Percentiles rank a stretch among this genome's conserved stretches.
phyloP scores from a whole-genome alignment of 805 yeast species.

The Candida tallmaniae region DNA sequence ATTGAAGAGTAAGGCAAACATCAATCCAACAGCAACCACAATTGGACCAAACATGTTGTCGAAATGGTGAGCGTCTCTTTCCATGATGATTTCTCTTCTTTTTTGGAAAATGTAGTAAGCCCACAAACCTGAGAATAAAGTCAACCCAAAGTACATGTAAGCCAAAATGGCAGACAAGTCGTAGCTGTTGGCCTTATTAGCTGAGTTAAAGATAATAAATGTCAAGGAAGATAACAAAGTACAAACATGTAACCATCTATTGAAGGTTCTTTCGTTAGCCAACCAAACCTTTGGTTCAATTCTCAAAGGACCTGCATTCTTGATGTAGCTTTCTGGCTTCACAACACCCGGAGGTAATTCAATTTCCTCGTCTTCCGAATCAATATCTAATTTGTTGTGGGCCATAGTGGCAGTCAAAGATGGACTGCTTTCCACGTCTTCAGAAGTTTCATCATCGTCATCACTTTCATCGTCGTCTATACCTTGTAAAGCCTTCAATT shows the following conservation, averaged over 20 bases:
- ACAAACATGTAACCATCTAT: conserved; percentile 91
- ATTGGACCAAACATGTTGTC: conserved; percentile 91
- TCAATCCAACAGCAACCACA: conserved; percentile 65
- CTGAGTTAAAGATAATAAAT: conserved; percentile 76
- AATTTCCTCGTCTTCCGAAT: conserved; percentile 80
- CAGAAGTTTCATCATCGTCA: conserved; percentile 19
- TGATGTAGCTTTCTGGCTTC: conserved; percentile 73
- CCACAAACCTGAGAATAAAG: conserved; percentile 84
- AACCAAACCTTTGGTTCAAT: conserved; percentile 98
- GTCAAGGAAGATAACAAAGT: conserved; percentile 81
- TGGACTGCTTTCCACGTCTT: conserved; percentile 18
- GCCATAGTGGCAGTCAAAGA: conserved; percentile 2
- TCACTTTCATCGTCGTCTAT: conserved; percentile 68
- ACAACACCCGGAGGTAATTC: conserved; percentile 84
- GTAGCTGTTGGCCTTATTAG: conserved; percentile 61
- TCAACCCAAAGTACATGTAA: conserved; percentile 71
- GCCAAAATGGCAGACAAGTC: conserved; percentile 65
- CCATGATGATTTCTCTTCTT: conserved; percentile 68
- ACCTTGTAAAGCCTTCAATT: conserved; percentile 9
- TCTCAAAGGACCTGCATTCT: conserved; percentile 87
- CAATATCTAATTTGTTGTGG: conserved; percentile 52
- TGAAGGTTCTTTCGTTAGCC: conserved; percentile 96
- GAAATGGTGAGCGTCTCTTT: conserved; percentile 80
- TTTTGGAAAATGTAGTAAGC: conserved; percentile 73
- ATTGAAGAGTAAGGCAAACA: conserved; percentile 63